Evolutionary conservation across 257 asterid genomes (phyloP), one percentile per base, ranked within the genome.

Genomic region (Penstemon barbatus): DNA sequence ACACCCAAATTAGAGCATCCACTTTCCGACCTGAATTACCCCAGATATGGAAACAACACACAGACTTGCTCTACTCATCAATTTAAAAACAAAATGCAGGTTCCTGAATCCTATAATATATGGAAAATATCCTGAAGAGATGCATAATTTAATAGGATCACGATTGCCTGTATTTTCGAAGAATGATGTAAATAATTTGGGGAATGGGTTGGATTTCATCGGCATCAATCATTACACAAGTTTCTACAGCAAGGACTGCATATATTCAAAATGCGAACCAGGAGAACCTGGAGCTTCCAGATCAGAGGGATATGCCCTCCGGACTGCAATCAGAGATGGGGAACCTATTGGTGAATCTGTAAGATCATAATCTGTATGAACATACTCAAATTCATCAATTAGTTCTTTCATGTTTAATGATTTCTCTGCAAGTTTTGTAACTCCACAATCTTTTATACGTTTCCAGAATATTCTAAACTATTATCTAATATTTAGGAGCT

Each of bases 151-250:
- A 62, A 71, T 87, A 10, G 80, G 84, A 67, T 33, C 81, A 11
- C 45, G 4, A 44, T 69, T 85, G 65, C 91, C 91, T 5, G 43
- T 46, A 15, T 85, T 80, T 61, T 72, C 86, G 1, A 48, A 51
- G 12, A 58, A 61, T 6, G 86, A 84, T 42, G 51, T 62, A 53
- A 11, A 61, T 13, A 62, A 43, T 43, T 15, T 83, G 69, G 58
- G 65, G 5, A 52, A 25, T 42, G 80, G 79, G 13, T 8, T 73
- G 33, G 91, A 87, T 63, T 85, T 83, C 74, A 83, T 81, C 39
- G 87, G 89, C 41, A 78, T 85, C 61, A 87, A 83, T 63, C 88
- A 81, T 44, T 83, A 85, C 59, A 83, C 85, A 8, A 71, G 81
- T 56, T 75, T 74, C 75, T 87, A 85, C 66, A 78, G 71, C 65